Percentiles rank a stretch among this genome's conserved stretches.
phyloP scores from a whole-genome alignment of 2,329 filamentous ascomycete genomes.

The Stenocarpella maydis region DNA sequence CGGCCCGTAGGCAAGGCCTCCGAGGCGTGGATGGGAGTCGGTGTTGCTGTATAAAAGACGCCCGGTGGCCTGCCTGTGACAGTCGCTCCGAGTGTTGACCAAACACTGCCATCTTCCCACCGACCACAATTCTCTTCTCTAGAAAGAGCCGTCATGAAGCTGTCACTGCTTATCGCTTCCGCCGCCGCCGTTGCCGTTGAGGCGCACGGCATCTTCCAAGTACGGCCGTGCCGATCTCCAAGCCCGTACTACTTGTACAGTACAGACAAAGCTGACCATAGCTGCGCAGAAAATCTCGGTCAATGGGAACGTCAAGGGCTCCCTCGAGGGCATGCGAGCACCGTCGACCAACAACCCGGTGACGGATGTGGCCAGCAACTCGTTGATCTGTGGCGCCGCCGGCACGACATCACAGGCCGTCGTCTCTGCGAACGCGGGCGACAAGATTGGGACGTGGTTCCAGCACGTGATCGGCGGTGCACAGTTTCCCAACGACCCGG shows the following conservation, averaged over 20 bases:
- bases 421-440: constrained; percentile 58
- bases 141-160: constrained; percentile 45
- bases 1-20: constrained; percentile 9
- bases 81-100: not conserved
- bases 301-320: constrained; percentile 54
- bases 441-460: constrained; percentile 60
- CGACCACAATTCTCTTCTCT: not conserved
- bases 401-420: constrained; percentile 52
- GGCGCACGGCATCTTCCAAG: constrained; percentile 54
- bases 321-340: constrained; percentile 55
- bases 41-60: not conserved
- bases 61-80: not conserved
- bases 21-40: not conserved
- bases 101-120: not conserved
- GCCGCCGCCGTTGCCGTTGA: constrained; percentile 48
- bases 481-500: constrained; percentile 57
- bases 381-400: constrained; percentile 59
- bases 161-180: constrained; percentile 45
- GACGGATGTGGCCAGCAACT: constrained; percentile 55
- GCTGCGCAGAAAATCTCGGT: constrained; percentile 53
- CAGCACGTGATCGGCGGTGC: constrained; percentile 63
- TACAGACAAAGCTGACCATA: not conserved
- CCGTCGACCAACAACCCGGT: constrained; percentile 63
- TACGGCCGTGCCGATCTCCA: constrained; percentile 35
- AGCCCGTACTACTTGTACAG: not conserved